A percentile compares a stretch with the other conserved stretches of the same genome.
phyloP scores from a whole-genome alignment of 176 grass and related monocot genomes.

The Zoysia japonica region DNA sequence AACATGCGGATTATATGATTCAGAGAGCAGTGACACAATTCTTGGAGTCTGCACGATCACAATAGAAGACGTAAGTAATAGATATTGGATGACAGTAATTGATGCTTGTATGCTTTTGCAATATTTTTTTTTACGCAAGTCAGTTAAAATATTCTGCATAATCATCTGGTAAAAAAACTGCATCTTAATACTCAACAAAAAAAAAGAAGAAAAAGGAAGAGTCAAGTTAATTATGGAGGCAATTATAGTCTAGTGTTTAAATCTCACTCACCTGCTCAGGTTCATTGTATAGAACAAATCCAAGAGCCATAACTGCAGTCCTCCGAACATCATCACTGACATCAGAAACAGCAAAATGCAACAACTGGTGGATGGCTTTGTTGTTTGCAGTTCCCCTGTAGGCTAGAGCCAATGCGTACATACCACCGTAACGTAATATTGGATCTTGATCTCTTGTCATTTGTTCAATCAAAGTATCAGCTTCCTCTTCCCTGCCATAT shows the following conservation, averaged over 20 bases:
- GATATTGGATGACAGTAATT: background rate
- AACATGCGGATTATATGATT: constrained; percentile 98
- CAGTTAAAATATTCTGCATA: background rate
- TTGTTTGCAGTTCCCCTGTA: constrained; percentile 97
- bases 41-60: constrained; percentile 84
- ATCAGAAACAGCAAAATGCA: constrained; percentile 98
- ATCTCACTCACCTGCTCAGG: constrained; percentile 71
- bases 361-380: constrained; percentile 96
- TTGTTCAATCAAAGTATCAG: constrained; percentile 94
- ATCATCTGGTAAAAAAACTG: background rate
- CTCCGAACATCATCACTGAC: constrained; percentile 99
- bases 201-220: background rate
- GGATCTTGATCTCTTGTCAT: constrained; percentile 99
- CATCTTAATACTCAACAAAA: background rate
- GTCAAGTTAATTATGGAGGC: constrained; percentile 12
- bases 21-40: constrained; percentile 95
- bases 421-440: constrained; percentile 97
- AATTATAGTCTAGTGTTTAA: constrained; percentile 5
- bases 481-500: constrained; percentile 96
- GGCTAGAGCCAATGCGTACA: constrained; percentile 97
- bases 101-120: background rate
- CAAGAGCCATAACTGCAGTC: constrained; percentile 96
- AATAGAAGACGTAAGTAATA: constrained; percentile 20
- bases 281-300: constrained; percentile 97
- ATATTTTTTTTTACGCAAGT: background rate